Evolutionary conservation across 192 early-diverging fungal species (phyloP).

Genomic region (Geosiphon pyriformis): DNA sequence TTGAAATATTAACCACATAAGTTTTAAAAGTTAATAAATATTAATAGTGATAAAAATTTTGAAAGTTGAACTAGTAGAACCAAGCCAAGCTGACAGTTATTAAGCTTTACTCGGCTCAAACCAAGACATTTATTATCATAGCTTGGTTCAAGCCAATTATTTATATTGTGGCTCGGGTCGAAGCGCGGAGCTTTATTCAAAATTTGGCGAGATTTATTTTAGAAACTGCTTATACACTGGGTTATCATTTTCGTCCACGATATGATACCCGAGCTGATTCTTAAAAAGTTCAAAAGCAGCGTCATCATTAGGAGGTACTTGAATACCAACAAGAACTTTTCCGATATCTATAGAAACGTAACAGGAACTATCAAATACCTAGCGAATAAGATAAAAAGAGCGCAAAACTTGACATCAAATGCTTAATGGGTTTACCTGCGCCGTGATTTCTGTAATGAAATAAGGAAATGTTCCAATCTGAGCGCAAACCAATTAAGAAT

Average conservation of each 20-base stretch:
- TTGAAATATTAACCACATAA: too few relatives aligned
- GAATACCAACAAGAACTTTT: slow-evolving; percentile 88
- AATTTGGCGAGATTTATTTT: too few relatives aligned
- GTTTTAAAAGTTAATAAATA: too few relatives aligned
- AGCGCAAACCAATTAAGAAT: slow-evolving; percentile 69
- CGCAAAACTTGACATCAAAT: background rate
- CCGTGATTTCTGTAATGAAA: slow-evolving; percentile 99
- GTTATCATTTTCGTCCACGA: slow-evolving; percentile 91
- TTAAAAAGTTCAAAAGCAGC: slow-evolving; percentile 73
- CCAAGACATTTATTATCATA: too few relatives aligned
- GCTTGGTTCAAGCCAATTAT: too few relatives aligned
- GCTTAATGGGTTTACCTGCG: slow-evolving; percentile 34
- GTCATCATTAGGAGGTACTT: slow-evolving; percentile 67
- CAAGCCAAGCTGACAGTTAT: too few relatives aligned
- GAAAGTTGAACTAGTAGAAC: too few relatives aligned
- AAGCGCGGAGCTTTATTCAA: too few relatives aligned
- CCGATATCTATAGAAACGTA: slow-evolving; percentile 65
- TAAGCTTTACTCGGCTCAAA: too few relatives aligned
- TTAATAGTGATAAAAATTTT: too few relatives aligned
- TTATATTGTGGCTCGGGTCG: too few relatives aligned
- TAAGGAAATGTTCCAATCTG: slow-evolving; percentile 75
- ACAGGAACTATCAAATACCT: background rate
- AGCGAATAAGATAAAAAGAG: background rate
- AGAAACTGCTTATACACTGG: slow-evolving; percentile 84
- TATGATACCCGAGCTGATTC: slow-evolving; percentile 75